A percentile compares a stretch with the other conserved stretches of the same genome.
Evolutionary conservation across 148 eudicot species (phyloP).

Genomic region (Amaranthus hypochondriacus): DNA sequence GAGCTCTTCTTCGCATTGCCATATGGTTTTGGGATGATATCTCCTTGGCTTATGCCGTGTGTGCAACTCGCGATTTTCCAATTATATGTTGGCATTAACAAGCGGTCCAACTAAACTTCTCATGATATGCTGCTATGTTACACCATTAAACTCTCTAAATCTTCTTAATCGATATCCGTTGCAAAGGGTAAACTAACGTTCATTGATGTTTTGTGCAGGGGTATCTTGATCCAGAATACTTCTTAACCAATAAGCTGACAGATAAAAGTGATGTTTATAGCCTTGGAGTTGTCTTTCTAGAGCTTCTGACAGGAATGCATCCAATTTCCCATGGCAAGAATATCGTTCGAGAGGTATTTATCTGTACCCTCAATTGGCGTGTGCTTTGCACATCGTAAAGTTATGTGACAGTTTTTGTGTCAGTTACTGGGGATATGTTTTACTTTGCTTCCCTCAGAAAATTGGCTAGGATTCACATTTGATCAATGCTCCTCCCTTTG

Average conservation of each 20-base stretch:
- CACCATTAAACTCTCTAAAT: not conserved
- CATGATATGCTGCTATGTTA: not conserved
- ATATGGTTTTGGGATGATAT: no score
- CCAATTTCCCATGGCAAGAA: slow-evolving; percentile 69
- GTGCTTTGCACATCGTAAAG: not conserved
- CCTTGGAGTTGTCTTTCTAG: slow-evolving; percentile 69
- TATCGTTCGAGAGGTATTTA: slow-evolving; percentile 58
- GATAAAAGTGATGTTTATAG: slow-evolving; percentile 83
- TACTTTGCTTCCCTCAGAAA: not conserved
- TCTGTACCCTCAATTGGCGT: not conserved
- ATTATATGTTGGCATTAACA: no score
- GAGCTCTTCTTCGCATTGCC: no score
- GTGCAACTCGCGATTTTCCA: no score
- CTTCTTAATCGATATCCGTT: not conserved
- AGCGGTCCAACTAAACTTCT: no score
- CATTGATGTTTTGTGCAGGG: slow-evolving; percentile 41
- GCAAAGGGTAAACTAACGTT: not conserved
- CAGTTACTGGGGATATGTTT: not conserved
- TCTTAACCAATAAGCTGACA: slow-evolving; percentile 63
- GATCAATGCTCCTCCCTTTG: not conserved
- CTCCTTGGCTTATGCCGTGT: no score
- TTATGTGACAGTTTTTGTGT: not conserved
- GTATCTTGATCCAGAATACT: slow-evolving; percentile 77
- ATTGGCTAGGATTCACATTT: not conserved
- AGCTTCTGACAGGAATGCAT: slow-evolving; percentile 66